Evolutionary conservation across 2,329 filamentous ascomycete species (phyloP), one percentile per base, ranked within the genome.

Genomic region (Fusarium oligoseptatum): DNA sequence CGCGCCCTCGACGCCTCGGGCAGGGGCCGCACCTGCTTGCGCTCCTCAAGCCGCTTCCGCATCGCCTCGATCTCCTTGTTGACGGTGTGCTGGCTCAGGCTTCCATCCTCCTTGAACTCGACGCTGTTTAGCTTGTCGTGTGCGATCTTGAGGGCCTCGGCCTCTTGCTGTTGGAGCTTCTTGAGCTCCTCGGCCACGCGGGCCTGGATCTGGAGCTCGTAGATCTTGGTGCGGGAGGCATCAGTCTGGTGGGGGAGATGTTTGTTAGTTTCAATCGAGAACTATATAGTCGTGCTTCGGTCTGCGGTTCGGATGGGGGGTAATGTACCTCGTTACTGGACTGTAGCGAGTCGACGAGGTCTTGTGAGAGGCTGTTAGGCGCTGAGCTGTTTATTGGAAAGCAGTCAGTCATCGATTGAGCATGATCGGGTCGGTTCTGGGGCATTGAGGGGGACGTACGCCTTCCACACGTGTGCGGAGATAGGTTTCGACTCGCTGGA

Each of bases 141-240:
- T 70, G 94, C 90, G 67, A 91, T 86, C 76, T 88, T 87, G 74
- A 98, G 92, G 68, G 92, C 90, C 60, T 91, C 88, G 74, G 90
- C 85, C 82, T 96, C 93, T 78, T 92, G 87, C 74, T 91, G 88
- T 82, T 92, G 92, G 74, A 98, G 91, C 78, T 92, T 92, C 84
- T 93, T 91, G 76, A 98, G 94, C 85, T 98, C 95, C 79, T 91
- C 88, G 79, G 93, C 91, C 71, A 98, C 94, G 84, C 96, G 95
- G 81, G 91, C 87, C 87, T 98, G 95, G 83, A 98, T 92, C 79
- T 96, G 93, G 74, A 97, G 91, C 86, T 98, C 96, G 83, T 95
- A 87, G 80, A 92, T 88, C 85, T 94, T 94, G 79, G 93, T 89
- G 82, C 96, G 95, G 75, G 95, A 95, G 70, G 92, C 91, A 86